Base-by-base conservation (phyloP, 768 basidiomycete species). In the Kondoa subrosea region DNA sequence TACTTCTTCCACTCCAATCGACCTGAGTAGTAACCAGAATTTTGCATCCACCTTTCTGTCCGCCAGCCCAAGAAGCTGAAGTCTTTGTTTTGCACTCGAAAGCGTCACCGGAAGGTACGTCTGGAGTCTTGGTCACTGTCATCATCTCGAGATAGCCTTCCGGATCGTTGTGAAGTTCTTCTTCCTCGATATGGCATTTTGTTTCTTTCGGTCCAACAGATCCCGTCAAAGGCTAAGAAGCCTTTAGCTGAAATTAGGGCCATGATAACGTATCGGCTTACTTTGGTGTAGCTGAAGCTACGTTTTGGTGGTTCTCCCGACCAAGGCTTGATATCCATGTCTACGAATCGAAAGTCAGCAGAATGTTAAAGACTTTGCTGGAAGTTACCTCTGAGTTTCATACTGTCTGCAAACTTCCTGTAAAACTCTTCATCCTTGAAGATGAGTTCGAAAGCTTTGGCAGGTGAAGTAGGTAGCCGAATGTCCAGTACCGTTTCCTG, bases 1-100 rank as follows among this genome's bases (percentile, higher is more conserved):
- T 67, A 31, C 60, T 64, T 26, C 69, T 61, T 17, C 67, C 67
- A 2, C 61, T 31, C 69, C 69, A 70, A n/a, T 68, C 60, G 17
- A 56, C 33, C n/a, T 70, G 61, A 3, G 69, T 70, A 2, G 66
- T 67, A 30, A 66, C 69, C 16, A 70, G 61, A 60, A 70, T 33
- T 26, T 57, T 56, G 56, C 33, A 40, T 21, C 69, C 69, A 17
- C 69, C 69, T 40, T 70, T 70, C 32, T 66, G 34, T 1, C 69
- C 69, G 2, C 69, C 69, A 3, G 69, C 69, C 69, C 69, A 70
- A 3, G 58, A 57, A 17, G 64, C 4, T 25, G 67, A 63, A 17
- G 69, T 70, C 66, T 70, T 70, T 1, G 69, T 70, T 17, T 67
- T 66, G 26, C 67, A 50, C 25, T 67, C 62, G 58, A 70, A 70